Evolutionary conservation across 805 yeast genomes (phyloP).

Genomic region (baker's yeast (Saccharomyces cerevisiae)): DNA sequence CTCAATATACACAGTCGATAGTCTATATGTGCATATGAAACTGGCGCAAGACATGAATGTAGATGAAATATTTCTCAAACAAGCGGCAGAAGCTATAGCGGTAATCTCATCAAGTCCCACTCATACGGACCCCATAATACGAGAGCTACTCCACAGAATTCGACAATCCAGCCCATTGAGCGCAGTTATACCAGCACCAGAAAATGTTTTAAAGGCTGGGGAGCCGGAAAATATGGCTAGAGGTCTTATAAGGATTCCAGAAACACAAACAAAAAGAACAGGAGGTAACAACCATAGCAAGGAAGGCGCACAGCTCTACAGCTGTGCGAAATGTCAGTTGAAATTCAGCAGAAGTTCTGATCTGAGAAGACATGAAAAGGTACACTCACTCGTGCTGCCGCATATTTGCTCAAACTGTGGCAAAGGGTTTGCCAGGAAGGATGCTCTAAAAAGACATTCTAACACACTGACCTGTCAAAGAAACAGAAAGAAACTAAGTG

Average conservation of each 20-base stretch:
- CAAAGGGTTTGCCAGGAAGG: constrained; percentile 77
- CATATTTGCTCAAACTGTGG: constrained; percentile 70
- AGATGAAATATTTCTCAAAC: constrained; percentile 23
- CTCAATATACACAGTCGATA: neutral
- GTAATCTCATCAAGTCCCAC: constrained; percentile 22
- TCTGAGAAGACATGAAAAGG: constrained; percentile 66
- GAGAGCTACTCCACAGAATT: constrained; percentile 14
- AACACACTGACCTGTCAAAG: constrained; percentile 70
- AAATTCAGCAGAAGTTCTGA: constrained; percentile 62
- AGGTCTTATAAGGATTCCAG: neutral
- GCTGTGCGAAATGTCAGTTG: constrained; percentile 51
- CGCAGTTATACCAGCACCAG: constrained; percentile 1
- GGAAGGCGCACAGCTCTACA: constrained; percentile 9
- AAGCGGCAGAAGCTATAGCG: constrained; percentile 29
- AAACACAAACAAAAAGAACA: neutral
- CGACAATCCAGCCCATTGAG: neutral
- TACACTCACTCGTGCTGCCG: constrained; percentile 62
- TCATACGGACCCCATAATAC: constrained; percentile 25
- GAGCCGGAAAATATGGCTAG: neutral
- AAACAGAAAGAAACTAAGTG: constrained; percentile 48
- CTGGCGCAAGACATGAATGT: constrained; percentile 17
- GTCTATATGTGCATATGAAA: neutral
- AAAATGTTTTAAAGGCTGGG: neutral
- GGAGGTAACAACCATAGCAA: neutral
- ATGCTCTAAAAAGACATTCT: constrained; percentile 68